These are phyloP conservation scores for Polytrichum commune DNA, from an alignment of 225 moss, liverwort and hornwort species.

Conservation along the genomic window DNA sequence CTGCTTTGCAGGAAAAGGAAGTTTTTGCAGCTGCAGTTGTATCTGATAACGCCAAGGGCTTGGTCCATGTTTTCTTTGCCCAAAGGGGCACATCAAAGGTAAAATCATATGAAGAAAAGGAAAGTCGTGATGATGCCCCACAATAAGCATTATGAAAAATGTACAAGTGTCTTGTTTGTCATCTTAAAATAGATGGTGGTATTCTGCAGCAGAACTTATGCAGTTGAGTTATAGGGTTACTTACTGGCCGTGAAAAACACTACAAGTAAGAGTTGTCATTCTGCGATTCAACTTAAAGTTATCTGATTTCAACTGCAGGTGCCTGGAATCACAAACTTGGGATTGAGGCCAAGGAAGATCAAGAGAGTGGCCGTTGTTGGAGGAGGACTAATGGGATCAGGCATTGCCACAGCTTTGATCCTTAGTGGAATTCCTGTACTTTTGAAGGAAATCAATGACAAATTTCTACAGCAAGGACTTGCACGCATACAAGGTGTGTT, in stretches of 20 bases:
- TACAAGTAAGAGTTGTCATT: no score
- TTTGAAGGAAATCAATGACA: constrained; percentile 91
- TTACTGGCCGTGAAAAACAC: no score
- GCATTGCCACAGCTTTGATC: constrained; percentile 86
- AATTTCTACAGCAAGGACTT: constrained; percentile 80
- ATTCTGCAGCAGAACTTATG: no score
- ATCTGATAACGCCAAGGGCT: constrained; percentile 80
- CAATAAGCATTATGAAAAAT: no score
- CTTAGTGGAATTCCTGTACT: constrained; percentile 76
- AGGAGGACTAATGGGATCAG: constrained; percentile 99
- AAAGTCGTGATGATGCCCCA: no score
- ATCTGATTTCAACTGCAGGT: constrained; percentile 44
- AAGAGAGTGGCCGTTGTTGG: constrained; percentile 87
- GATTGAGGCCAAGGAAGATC: constrained; percentile 74
- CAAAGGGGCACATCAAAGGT: constrained; percentile 87
- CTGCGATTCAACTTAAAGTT: no score
- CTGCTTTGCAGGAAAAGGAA: constrained; percentile 66
- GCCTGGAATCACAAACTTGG: constrained; percentile 81
- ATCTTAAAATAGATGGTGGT: no score
- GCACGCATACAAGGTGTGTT: constrained; percentile 68
- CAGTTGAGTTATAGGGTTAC: no score
- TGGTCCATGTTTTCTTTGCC: constrained; percentile 90
- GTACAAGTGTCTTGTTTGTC: no score
- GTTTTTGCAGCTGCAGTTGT: constrained; percentile 65
- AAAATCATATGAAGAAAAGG: background rate